Conservation (phyloP, 129 eudicot species). For the Apium graveolens region DNA sequence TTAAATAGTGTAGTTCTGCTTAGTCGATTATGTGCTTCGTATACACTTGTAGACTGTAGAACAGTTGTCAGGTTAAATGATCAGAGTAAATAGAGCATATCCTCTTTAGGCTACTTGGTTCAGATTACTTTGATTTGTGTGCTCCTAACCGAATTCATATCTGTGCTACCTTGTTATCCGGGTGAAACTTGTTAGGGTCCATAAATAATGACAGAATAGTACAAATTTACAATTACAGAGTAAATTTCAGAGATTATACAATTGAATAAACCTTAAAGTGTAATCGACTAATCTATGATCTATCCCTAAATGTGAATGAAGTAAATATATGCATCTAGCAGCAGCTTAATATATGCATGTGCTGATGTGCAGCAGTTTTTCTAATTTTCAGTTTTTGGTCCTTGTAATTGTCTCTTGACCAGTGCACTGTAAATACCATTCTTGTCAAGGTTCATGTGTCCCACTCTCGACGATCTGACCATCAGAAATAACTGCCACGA, state of each 20-base stretch:
- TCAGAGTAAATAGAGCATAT: not conserved
- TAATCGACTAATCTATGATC: too few species aligned
- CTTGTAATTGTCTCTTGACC: constrained; percentile 58
- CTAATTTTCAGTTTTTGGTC: constrained; percentile 33
- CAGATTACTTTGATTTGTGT: not conserved
- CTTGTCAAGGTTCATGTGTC: constrained; percentile 40
- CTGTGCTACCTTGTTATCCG: too few species aligned
- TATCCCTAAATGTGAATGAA: too few species aligned
- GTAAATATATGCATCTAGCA: too few species aligned
- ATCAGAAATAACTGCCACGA: constrained; percentile 56
- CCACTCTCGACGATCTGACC: constrained; percentile 66
- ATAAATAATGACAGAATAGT: too few species aligned
- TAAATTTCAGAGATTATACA: too few species aligned
- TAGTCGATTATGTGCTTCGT: not conserved
- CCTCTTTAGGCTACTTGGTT: not conserved
- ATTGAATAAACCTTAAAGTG: too few species aligned
- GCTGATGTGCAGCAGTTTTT: not conserved
- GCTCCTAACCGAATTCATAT: too few species aligned
- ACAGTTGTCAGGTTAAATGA: not conserved
- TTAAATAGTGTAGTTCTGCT: not conserved
- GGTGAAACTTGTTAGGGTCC: too few species aligned
- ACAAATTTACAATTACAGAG: not conserved
- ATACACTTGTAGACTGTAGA: not conserved
- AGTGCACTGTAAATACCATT: constrained; percentile 56
- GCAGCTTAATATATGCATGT: not conserved